phyloP scores from a whole-genome alignment of 2,329 filamentous ascomycete genomes.

The Aspergillus tamarii region DNA sequence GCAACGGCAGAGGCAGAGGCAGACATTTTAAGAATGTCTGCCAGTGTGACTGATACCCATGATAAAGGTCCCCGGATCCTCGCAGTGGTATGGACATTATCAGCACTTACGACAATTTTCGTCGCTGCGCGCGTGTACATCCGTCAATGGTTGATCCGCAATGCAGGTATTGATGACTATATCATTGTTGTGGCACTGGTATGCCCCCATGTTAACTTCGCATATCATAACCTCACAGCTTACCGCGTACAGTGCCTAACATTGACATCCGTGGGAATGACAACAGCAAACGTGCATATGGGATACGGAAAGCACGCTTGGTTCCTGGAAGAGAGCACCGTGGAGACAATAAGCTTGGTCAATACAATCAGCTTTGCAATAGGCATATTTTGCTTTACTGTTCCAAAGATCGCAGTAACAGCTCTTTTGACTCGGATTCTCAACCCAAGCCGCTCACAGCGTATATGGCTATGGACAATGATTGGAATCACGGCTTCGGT shows the following conservation, averaged over 20 bases:
- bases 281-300: constrained; percentile 37
- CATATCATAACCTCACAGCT: background rate
- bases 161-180: constrained; percentile 43
- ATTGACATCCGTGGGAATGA: constrained; percentile 27
- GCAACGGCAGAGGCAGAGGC: background rate
- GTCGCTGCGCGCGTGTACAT: constrained; percentile 40
- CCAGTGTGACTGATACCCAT: background rate
- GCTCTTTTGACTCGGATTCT: constrained; percentile 32
- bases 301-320: constrained; percentile 48
- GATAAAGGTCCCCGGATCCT: constrained; percentile 43
- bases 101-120: constrained; percentile 34
- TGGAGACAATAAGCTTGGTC: constrained; percentile 29
- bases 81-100: constrained; percentile 35
- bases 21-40: background rate
- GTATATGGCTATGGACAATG: constrained; percentile 30
- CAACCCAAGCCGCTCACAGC: constrained; percentile 27
- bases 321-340: constrained; percentile 33
- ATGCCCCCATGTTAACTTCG: constrained; percentile 4
- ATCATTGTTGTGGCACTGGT: constrained; percentile 41
- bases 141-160: constrained; percentile 33
- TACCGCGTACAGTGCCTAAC: constrained; percentile 15
- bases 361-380: constrained; percentile 33
- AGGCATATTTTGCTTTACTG: constrained; percentile 33
- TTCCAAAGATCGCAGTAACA: constrained; percentile 34
- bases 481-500: constrained; percentile 33